These are phyloP conservation scores for Blastomyces silverae DNA, from an alignment of 2,329 filamentous ascomycete genomes.

Conservation along the genomic window DNA sequence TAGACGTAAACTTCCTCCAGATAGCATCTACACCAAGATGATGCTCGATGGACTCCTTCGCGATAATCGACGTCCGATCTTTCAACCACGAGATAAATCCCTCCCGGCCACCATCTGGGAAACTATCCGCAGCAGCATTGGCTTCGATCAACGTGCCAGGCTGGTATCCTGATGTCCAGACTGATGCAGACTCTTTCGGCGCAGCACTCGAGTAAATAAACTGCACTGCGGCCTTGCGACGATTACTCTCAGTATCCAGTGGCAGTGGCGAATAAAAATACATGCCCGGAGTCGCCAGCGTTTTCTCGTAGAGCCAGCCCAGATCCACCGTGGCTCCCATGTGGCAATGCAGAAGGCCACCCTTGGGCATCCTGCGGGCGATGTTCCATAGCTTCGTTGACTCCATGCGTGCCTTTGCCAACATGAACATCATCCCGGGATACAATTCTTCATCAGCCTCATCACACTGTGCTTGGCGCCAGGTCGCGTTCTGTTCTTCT, in stretches of 20 bases:
- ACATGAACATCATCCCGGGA: conserved; percentile 88
- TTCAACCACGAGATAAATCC: conserved; percentile 76
- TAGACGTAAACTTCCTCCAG: conserved; percentile 72
- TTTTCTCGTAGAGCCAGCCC: conserved; percentile 66
- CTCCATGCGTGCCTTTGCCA: conserved; percentile 82
- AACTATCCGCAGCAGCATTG: conserved; percentile 60
- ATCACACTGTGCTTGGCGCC: conserved; percentile 63
- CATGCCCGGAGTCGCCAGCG: conserved; percentile 65
- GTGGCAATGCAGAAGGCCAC: conserved; percentile 73
- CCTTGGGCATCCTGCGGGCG: conserved; percentile 80
- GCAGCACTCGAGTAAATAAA: conserved; percentile 54
- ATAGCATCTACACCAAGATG: conserved; percentile 77
- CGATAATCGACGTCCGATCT: conserved; percentile 62
- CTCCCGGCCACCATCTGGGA: conserved; percentile 61
- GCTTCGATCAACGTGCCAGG: conserved; percentile 54
- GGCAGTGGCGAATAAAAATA: conserved; percentile 57
- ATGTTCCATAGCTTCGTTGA: conserved; percentile 78
- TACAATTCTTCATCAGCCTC: conserved; percentile 58
- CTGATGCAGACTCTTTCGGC: conserved; percentile 40
- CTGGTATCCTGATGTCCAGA: conserved; percentile 63
- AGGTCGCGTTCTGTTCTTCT: conserved; percentile 67
- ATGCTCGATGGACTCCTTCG: conserved; percentile 67
- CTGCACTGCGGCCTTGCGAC: conserved; percentile 50
- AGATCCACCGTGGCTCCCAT: conserved; percentile 87
- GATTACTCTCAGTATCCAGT: conserved; percentile 50